Base-by-base conservation (phyloP, 257 asterid genomes). In the Mentha longifolia region DNA sequence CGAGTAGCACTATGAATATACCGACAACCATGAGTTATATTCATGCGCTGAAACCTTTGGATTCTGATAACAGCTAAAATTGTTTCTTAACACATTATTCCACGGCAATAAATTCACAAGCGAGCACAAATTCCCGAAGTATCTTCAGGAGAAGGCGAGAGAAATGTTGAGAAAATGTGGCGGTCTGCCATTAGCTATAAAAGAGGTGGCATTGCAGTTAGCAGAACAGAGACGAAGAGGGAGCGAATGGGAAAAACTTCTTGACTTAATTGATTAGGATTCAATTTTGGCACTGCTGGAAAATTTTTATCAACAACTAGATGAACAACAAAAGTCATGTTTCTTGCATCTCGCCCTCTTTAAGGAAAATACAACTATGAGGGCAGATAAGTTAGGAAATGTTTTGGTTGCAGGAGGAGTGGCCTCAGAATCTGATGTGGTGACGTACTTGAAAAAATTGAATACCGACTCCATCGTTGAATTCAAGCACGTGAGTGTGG, bases 251-350 rank as follows among this genome's bases (percentile, higher is more conserved):
- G 67, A 67, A 51, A 49, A 17, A 5, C 62, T 76, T 9, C 1
- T 42, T 42, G 47, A 42, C 9, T 42, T 15, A 10, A 14, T 46
- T 12, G 51, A 46, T 12, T 1, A 2, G 7, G 49, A 46, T 0
- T 61, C 70, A 15, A 46, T 17, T 12, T 12, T 61, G 28, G 19
- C 22, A 20, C 0, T 57, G 8, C 19, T 78, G 65, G 82, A 70
- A 9, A 10, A 56, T 59, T 64, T 74, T 70, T 74, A 78, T 72
- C 46, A 58, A 0, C 61, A 74, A 25, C 68, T 78, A 56, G 71
- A 79, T 57, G 43, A 79, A 22, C 22, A 56, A 6, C 42, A 74
- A 2, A 78, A 74, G 52, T 42, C 80, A 15, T 74, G 74, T 47
- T 79, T 74, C 72, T 28, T 74, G 20, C 75, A 68, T 58, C 19